phyloP scores from a whole-genome alignment of 352 stramenopile genomes.

The Detonula confervacea region DNA sequence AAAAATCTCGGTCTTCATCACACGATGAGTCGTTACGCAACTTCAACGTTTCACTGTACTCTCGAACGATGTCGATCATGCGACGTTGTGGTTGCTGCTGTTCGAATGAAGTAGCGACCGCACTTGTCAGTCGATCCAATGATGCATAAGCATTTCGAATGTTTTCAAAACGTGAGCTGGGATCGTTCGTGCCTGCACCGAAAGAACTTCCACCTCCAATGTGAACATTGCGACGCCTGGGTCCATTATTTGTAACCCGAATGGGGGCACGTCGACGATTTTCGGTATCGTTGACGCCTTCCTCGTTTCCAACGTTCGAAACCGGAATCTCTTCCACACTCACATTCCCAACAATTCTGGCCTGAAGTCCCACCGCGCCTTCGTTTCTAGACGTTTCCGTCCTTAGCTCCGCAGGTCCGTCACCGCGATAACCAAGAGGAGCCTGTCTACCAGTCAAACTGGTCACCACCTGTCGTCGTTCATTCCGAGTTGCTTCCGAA shows the following conservation, averaged over 20 bases:
- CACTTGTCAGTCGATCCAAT: not conserved
- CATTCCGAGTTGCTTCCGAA: not conserved
- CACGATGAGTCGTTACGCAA: too few relatives aligned
- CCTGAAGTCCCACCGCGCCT: not conserved
- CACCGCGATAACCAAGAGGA: constrained; percentile 7
- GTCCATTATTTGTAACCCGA: not conserved
- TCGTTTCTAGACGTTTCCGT: constrained; percentile 18
- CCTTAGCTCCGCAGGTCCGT: constrained; percentile 2
- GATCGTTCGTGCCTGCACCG: not conserved
- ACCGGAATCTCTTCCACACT: not conserved
- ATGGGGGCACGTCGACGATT: not conserved
- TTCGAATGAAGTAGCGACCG: not conserved
- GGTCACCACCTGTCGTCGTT: constrained; percentile 2
- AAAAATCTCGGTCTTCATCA: too few relatives aligned
- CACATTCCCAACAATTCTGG: constrained; percentile 11
- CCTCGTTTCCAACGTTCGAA: not conserved
- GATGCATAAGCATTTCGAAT: not conserved
- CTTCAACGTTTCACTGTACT: too few relatives aligned
- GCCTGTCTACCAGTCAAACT: constrained; percentile 21
- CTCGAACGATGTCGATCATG: too few relatives aligned
- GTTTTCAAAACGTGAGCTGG: not conserved
- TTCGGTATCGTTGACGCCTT: not conserved
- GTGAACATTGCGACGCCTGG: not conserved
- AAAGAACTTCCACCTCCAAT: not conserved
- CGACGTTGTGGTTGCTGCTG: too few relatives aligned